Evolutionary conservation across 2,329 filamentous ascomycete species (phyloP).

Genomic region (Dichotomopilus funicola): DNA sequence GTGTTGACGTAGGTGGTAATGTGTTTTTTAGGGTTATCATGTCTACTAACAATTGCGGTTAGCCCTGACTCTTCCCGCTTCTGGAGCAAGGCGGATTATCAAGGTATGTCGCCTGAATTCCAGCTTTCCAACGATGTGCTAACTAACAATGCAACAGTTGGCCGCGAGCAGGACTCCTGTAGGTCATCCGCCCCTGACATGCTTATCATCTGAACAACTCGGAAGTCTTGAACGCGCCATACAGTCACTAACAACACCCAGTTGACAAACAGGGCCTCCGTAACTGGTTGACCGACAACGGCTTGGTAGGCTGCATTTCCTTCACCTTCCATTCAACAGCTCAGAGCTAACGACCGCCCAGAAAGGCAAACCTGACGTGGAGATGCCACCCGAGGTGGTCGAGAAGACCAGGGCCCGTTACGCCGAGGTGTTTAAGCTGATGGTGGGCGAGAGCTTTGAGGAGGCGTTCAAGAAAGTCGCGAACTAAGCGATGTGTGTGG

Average conservation of each 20-base stretch:
- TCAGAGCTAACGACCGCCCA: neutral
- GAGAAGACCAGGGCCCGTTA: constrained; percentile 66
- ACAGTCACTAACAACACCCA: constrained; percentile 29
- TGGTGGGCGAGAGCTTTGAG: constrained; percentile 52
- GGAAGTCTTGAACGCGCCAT: too few relatives aligned
- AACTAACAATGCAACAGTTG: constrained; percentile 37
- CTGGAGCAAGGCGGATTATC: constrained; percentile 71
- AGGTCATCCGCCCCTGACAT: neutral
- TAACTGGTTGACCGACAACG: constrained; percentile 70
- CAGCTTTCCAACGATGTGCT: neutral
- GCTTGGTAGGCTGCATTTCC: constrained; percentile 37
- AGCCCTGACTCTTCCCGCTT: constrained; percentile 73
- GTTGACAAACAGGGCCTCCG: constrained; percentile 80
- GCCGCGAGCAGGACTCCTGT: constrained; percentile 63
- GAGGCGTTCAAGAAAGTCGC: constrained; percentile 23
- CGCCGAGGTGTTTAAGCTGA: constrained; percentile 63
- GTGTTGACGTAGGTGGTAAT: constrained; percentile 53
- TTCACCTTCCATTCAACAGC: too few relatives aligned
- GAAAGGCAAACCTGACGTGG: constrained; percentile 67
- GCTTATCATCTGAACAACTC: neutral
- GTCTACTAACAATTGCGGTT: neutral
- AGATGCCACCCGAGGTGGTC: constrained; percentile 66
- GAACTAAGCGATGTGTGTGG: neutral
- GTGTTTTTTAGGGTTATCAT: neutral
- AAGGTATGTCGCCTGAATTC: constrained; percentile 25